Conservation (phyloP, 2,329 filamentous ascomycete species). For the Sarocladium oryzae region DNA sequence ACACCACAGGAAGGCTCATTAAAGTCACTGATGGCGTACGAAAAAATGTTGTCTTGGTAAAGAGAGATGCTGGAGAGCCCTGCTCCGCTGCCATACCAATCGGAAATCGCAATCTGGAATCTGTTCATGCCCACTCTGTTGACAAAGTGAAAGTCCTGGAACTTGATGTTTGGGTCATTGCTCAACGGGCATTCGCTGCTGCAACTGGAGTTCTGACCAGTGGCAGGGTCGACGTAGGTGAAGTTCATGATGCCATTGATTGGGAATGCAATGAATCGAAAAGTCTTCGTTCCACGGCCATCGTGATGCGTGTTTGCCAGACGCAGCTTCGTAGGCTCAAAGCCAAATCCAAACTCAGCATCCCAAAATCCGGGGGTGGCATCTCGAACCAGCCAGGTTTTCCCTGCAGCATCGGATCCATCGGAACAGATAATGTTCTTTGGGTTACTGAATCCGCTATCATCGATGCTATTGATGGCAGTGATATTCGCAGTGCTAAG, state of each 20-base stretch:
- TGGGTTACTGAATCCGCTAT: conserved; percentile 65
- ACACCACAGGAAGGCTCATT: conserved; percentile 81
- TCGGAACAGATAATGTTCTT: conserved; percentile 73
- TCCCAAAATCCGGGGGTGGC: conserved; percentile 73
- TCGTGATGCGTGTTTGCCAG: conserved; percentile 82
- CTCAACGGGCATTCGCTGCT: conserved; percentile 82
- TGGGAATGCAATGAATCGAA: conserved; percentile 77
- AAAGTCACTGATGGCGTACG: conserved; percentile 80
- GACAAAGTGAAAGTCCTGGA: conserved; percentile 89
- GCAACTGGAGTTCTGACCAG: conserved; percentile 63
- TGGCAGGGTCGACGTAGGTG: conserved; percentile 74
- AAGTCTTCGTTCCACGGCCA: conserved; percentile 81
- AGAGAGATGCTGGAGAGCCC: conserved; percentile 82
- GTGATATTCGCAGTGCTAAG: conserved; percentile 71
- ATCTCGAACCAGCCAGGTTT: conserved; percentile 73
- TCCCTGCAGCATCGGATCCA: conserved; percentile 61
- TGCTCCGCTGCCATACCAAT: conserved; percentile 79
- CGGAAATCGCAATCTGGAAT: conserved; percentile 79
- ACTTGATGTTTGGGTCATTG: conserved; percentile 55
- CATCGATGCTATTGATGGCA: conserved; percentile 54
- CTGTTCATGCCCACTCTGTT: conserved; percentile 81
- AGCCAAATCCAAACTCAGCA: conserved; percentile 75
- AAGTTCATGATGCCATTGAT: conserved; percentile 94
- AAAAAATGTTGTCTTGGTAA: conserved; percentile 76
- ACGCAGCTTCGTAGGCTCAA: conserved; percentile 78